Conservation (phyloP, 345 rosid species). For the Syzygium aqueum region DNA sequence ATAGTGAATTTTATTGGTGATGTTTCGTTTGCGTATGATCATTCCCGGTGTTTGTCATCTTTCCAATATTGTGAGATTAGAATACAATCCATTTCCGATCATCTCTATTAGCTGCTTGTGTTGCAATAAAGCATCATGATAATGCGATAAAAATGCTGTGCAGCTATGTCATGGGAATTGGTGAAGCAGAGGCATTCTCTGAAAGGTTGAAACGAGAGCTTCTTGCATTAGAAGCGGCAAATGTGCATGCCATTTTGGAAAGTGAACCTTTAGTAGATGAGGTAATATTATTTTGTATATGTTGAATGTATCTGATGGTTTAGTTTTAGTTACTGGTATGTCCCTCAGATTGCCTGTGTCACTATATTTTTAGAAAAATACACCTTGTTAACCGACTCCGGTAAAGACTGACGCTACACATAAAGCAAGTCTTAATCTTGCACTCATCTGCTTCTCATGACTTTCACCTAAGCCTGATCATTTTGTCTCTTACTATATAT, state of each 20-base stretch:
- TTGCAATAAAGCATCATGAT: neutral
- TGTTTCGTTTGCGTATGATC: neutral
- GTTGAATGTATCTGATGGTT: neutral
- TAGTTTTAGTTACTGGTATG: neutral
- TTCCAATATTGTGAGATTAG: neutral
- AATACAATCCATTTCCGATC: neutral
- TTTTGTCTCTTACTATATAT: neutral
- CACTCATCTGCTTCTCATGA: neutral
- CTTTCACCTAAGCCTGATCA: neutral
- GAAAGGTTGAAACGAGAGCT: constrained; percentile 97
- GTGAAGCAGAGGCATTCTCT: constrained; percentile 98
- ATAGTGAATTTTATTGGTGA: neutral
- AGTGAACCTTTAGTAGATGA: constrained; percentile 90
- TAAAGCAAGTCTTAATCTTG: neutral
- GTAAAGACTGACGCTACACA: neutral
- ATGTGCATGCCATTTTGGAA: constrained; percentile 98
- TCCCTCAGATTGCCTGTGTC: neutral
- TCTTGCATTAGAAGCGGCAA: constrained; percentile 97
- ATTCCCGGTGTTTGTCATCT: neutral
- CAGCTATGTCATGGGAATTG: constrained; percentile 98
- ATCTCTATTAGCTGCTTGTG: neutral
- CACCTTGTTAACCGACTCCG: neutral
- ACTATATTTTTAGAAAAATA: neutral
- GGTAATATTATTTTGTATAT: constrained; percentile 28
- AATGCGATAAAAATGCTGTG: neutral